Conservation (phyloP, 176 grass and related monocot species). For the Oryza punctata region DNA sequence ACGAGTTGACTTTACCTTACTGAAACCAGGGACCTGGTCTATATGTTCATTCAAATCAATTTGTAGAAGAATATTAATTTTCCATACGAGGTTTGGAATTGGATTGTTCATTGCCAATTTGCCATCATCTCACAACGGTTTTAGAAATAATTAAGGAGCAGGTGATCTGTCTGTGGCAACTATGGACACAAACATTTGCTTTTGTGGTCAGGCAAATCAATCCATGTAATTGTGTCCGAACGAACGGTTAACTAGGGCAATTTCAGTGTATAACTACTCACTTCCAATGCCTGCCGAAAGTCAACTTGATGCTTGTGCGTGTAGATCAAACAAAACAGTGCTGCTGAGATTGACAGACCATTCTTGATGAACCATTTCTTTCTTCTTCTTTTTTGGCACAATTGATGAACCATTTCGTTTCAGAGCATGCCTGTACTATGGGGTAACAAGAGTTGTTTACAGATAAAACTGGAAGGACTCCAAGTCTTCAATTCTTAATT, state of each 20-base stretch:
- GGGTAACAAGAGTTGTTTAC: constrained; percentile 12
- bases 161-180: not conserved
- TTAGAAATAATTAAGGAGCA: not conserved
- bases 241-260: not conserved
- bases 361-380: not conserved
- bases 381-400: too few relatives aligned
- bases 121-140: not conserved
- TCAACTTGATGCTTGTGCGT: constrained; percentile 36
- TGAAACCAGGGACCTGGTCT: constrained; percentile 22
- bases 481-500: not conserved
- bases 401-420: constrained; percentile 1
- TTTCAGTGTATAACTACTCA: not conserved
- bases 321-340: not conserved
- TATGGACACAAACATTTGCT: not conserved
- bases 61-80: not conserved
- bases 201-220: not conserved
- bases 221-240: constrained; percentile 2
- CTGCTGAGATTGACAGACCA: not conserved
- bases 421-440: constrained; percentile 24
- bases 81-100: constrained; percentile 5
- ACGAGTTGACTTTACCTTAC: constrained; percentile 27
- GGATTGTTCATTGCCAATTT: not conserved
- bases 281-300: not conserved
- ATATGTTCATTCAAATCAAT: constrained; percentile 14
- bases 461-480: constrained; percentile 1